phyloP scores from a whole-genome alignment of 495 filamentous ascomycete genomes.

The Aspergillus haitiensis region DNA sequence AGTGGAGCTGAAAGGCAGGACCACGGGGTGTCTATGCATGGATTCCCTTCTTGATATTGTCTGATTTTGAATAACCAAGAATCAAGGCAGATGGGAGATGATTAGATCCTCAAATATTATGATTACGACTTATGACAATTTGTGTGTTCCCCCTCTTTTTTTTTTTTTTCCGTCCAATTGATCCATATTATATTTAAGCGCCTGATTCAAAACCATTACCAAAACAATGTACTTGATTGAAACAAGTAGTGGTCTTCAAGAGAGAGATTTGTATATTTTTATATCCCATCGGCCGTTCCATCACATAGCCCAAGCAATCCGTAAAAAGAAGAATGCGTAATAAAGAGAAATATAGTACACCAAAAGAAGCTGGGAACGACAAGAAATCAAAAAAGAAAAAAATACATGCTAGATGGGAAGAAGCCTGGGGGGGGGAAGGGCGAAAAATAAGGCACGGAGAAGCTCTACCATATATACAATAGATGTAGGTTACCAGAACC shows the following conservation, averaged over 20 bases:
- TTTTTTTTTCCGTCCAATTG: no score
- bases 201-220: no score
- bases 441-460: not conserved
- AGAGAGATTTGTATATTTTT: not conserved
- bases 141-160: not conserved
- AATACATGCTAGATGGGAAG: not conserved
- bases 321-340: not conserved
- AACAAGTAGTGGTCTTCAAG: not conserved
- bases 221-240: no score
- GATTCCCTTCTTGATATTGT: not conserved
- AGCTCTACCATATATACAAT: slow-evolving; percentile 17
- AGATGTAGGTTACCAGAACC: slow-evolving; percentile 13
- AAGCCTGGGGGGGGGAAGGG: no score
- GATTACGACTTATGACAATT: not conserved
- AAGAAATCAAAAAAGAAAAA: slow-evolving; percentile 3
- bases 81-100: no score
- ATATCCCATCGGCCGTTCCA: slow-evolving; percentile 7
- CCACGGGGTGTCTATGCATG: slow-evolving; percentile 9
- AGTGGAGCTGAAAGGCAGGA: slow-evolving; percentile 23
- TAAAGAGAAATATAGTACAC: slow-evolving; percentile 13
- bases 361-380: not conserved
- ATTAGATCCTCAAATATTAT: not conserved
- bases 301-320: not conserved
- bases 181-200: no score
- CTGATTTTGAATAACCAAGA: not conserved